Evolutionary conservation across 2,329 filamentous ascomycete genomes (phyloP).

Genomic region (Bipolaris zeicola): DNA sequence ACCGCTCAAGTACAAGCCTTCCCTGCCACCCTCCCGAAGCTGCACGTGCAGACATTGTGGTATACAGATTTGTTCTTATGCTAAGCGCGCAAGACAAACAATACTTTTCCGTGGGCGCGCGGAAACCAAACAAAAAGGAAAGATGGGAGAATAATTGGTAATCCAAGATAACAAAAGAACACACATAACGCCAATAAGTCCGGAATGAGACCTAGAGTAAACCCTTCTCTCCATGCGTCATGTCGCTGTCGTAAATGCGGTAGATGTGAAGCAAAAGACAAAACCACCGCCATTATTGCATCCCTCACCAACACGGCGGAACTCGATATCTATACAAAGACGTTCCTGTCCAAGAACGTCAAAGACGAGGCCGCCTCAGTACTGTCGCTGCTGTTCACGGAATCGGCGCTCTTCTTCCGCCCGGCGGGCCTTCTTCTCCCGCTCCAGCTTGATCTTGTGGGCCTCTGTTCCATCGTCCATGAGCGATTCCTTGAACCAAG

Average conservation of each 20-base stretch:
- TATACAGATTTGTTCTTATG: slow-evolving; percentile 10
- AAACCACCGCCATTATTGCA: slow-evolving; percentile 11
- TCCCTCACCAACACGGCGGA: slow-evolving; percentile 12
- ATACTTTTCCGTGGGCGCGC: slow-evolving; percentile 9
- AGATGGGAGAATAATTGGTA: slow-evolving; percentile 27
- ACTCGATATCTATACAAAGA: slow-evolving; percentile 19
- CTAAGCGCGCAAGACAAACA: slow-evolving; percentile 6
- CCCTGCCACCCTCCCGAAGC: slow-evolving; percentile 8
- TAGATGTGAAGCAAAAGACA: slow-evolving; percentile 41
- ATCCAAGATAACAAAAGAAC: slow-evolving; percentile 38
- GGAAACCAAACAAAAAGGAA: slow-evolving; percentile 8
- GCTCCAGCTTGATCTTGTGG: slow-evolving; percentile 59
- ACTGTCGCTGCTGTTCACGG: slow-evolving; percentile 32
- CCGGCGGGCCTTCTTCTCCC: slow-evolving; percentile 45
- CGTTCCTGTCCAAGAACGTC: slow-evolving; percentile 14
- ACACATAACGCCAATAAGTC: slow-evolving; percentile 39
- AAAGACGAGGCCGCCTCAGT: slow-evolving; percentile 18
- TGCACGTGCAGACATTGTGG: slow-evolving; percentile 10
- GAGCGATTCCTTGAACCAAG: slow-evolving; percentile 68
- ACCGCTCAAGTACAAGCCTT: background rate
- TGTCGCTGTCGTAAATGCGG: slow-evolving; percentile 49
- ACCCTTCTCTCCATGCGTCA: slow-evolving; percentile 42
- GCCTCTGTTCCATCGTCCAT: slow-evolving; percentile 71
- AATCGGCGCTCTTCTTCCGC: slow-evolving; percentile 42
- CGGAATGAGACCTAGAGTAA: slow-evolving; percentile 23